These are phyloP conservation scores for Rhynchospora breviuscula DNA, from an alignment of 176 grass and related monocot species.

Conservation along the genomic window DNA sequence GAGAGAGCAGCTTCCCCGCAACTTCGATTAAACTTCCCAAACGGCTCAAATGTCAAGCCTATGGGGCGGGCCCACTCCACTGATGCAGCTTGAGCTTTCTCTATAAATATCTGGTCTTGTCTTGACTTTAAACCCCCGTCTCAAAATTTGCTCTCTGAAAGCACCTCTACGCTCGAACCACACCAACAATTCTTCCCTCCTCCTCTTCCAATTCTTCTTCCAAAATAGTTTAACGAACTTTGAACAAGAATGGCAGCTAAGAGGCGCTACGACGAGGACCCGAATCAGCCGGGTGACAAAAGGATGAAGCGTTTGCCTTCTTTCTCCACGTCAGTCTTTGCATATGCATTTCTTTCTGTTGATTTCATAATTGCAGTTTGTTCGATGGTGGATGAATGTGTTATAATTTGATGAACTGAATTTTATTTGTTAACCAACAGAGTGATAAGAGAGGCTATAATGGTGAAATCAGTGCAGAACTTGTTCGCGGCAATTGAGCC, in stretches of 20 bases:
- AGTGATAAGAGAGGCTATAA: slow-evolving; percentile 67
- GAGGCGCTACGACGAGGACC: slow-evolving; percentile 49
- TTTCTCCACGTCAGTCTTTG: slow-evolving; percentile 56
- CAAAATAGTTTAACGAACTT: not conserved
- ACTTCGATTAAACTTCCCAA: slow-evolving; percentile 6
- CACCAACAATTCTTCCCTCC: not conserved
- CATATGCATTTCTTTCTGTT: not conserved
- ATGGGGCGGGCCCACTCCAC: not conserved
- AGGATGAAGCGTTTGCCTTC: slow-evolving; percentile 48
- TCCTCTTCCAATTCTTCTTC: not conserved
- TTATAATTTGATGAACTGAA: not conserved
- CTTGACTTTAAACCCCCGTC: not conserved
- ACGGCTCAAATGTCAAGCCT: not conserved
- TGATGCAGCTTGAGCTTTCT: not conserved
- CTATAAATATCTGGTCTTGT: not conserved
- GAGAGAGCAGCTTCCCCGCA: not conserved
- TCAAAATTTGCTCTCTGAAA: not conserved
- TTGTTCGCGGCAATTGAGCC: slow-evolving; percentile 50
- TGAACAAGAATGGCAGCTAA: slow-evolving; percentile 48
- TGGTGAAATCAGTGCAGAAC: slow-evolving; percentile 44
- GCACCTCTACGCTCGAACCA: not conserved
- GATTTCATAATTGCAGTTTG: not conserved
- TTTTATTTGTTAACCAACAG: slow-evolving; percentile 24
- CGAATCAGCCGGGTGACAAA: slow-evolving; percentile 48
- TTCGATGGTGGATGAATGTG: not conserved